Evolutionary conservation across 805 yeast genomes (phyloP).

Genomic region (Saccharomyces kudriavzevii): DNA sequence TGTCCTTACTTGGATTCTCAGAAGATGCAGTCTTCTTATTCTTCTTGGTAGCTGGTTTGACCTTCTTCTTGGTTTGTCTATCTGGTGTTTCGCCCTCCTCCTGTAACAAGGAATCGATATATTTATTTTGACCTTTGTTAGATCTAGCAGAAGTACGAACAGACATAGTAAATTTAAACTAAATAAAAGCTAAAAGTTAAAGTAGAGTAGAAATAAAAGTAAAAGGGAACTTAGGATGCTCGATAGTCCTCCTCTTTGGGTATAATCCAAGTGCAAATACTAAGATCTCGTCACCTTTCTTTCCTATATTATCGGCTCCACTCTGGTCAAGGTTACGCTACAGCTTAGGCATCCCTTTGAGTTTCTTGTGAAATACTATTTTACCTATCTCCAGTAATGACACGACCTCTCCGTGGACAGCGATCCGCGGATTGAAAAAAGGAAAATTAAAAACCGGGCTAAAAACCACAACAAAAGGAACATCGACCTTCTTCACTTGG

Average conservation of each 20-base stretch:
- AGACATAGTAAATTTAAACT: constrained; percentile 9
- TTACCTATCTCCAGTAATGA: not conserved
- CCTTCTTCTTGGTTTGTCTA: constrained; percentile 7
- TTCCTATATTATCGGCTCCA: not conserved
- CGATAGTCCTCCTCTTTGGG: not conserved
- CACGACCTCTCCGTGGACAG: not conserved
- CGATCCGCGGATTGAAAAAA: not conserved
- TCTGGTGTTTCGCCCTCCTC: constrained; percentile 23
- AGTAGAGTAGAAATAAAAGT: not conserved
- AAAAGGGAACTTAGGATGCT: not conserved
- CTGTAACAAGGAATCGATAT: constrained; percentile 21
- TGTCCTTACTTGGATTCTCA: constrained; percentile 5
- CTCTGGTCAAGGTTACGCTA: not conserved
- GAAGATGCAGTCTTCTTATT: constrained; percentile 12
- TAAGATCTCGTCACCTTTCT: not conserved
- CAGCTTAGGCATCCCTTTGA: not conserved
- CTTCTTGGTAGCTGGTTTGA: constrained; percentile 8
- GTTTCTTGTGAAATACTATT: not conserved
- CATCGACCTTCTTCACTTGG: not conserved
- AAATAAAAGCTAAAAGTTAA: not conserved
- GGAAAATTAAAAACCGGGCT: not conserved
- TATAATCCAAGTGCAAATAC: not conserved
- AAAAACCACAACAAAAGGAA: not conserved
- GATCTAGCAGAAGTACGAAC: constrained; percentile 38
- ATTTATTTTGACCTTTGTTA: constrained; percentile 35